These are phyloP conservation scores for Monilinia vaccinii-corymbosi DNA, from an alignment of 2,329 filamentous ascomycete genomes.

Conservation along the genomic window DNA sequence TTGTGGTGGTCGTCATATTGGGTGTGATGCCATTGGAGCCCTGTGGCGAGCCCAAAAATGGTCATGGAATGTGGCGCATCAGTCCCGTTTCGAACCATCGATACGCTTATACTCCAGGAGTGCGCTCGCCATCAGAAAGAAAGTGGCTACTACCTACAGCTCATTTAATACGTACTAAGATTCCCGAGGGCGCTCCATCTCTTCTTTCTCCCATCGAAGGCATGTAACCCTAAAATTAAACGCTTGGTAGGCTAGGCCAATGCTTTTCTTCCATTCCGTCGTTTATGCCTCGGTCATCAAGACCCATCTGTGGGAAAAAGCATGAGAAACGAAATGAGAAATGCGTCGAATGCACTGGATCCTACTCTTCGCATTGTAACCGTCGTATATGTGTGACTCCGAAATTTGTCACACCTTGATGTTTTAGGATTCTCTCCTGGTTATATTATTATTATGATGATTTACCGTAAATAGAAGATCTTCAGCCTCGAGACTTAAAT, in stretches of 20 bases:
- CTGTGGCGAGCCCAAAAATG: not conserved
- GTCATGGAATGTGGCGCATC: not conserved
- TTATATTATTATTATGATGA: not conserved
- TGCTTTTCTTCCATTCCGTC: not conserved
- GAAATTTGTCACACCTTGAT: not conserved
- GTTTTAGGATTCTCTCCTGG: not conserved
- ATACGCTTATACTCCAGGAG: not conserved
- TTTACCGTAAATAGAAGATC: not conserved
- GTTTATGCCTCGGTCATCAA: not conserved
- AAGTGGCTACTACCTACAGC: not conserved
- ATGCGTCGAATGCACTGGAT: not conserved
- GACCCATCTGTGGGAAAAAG: not conserved
- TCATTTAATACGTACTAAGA: not conserved
- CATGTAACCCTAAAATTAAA: not conserved
- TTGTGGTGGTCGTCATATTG: not conserved
- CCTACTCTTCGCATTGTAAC: constrained; percentile 1
- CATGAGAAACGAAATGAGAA: not conserved
- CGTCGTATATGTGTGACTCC: not conserved
- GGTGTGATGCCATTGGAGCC: not conserved
- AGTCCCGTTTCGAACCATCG: not conserved
- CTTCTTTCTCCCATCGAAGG: not conserved
- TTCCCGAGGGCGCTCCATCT: not conserved
- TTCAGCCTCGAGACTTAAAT: not conserved
- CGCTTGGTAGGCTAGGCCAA: not conserved
- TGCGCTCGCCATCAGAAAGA: not conserved